These are phyloP conservation scores for Primulina eburnea DNA, from an alignment of 257 asterid species.

Conservation along the genomic window DNA sequence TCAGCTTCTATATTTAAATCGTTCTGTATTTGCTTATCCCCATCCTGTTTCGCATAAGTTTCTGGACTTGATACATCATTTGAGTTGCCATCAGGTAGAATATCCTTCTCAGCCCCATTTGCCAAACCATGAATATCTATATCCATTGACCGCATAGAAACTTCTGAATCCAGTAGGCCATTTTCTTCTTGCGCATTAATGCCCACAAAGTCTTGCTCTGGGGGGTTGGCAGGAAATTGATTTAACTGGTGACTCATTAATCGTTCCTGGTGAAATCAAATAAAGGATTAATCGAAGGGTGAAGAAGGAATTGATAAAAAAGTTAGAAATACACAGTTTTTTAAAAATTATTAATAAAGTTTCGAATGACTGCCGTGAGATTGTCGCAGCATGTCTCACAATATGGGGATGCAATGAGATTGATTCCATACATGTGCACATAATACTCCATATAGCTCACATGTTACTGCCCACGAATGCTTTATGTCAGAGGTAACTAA, in stretches of 20 bases:
- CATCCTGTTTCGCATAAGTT: conserved; percentile 29
- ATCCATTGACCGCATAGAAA: conserved; percentile 32
- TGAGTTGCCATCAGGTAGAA: conserved; percentile 27
- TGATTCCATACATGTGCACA: neutral
- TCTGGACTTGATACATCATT: conserved; percentile 28
- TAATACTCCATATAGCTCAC: neutral
- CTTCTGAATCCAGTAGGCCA: conserved; percentile 27
- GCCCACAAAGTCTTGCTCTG: conserved; percentile 33
- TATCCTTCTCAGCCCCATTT: conserved; percentile 34
- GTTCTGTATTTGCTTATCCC: conserved; percentile 17
- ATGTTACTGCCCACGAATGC: neutral
- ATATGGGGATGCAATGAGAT: neutral
- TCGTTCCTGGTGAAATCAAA: conserved; percentile 46
- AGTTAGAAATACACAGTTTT: conserved; percentile 6
- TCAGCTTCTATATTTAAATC: conserved; percentile 13
- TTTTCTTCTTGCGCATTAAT: conserved; percentile 37
- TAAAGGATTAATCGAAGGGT: neutral
- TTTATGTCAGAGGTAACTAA: neutral
- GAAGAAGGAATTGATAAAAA: neutral
- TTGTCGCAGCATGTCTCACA: neutral
- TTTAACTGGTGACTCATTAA: conserved; percentile 41
- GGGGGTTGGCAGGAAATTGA: conserved; percentile 38
- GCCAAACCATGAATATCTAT: conserved; percentile 29
- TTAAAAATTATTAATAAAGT: neutral
- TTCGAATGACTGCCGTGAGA: neutral